These are phyloP conservation scores for Pseudotsuga menziesii DNA, from an alignment of 75 land plant genomes.

Conservation along the genomic window DNA sequence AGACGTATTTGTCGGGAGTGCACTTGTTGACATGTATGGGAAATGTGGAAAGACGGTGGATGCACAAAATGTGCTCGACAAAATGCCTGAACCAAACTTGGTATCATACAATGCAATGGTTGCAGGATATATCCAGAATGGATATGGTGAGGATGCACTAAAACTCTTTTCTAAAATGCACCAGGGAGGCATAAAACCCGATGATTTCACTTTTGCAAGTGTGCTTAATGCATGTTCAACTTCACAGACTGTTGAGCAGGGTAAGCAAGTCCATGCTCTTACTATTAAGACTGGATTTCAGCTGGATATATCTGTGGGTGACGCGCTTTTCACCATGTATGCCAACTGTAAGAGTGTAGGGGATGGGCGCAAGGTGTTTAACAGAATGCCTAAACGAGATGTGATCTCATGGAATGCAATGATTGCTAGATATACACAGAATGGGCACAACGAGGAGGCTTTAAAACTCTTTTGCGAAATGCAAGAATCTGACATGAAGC, in stretches of 20 bases:
- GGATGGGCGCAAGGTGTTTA: background rate
- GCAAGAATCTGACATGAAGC: slow-evolving; percentile 25
- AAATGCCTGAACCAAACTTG: slow-evolving; percentile 15
- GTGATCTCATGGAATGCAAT: slow-evolving; percentile 43
- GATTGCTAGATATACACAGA: slow-evolving; percentile 33
- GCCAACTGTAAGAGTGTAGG: background rate
- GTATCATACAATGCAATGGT: slow-evolving; percentile 49
- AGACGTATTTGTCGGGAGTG: slow-evolving; percentile 27
- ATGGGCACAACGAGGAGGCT: slow-evolving; percentile 20
- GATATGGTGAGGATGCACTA: slow-evolving; percentile 29
- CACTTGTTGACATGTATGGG: slow-evolving; percentile 48
- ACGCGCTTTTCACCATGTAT: background rate
- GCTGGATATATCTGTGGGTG: background rate
- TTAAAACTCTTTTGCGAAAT: slow-evolving; percentile 26
- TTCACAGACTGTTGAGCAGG: background rate
- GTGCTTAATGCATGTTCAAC: slow-evolving; percentile 22
- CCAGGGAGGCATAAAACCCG: slow-evolving; percentile 16
- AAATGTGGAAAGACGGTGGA: slow-evolving; percentile 30
- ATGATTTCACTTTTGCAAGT: slow-evolving; percentile 37
- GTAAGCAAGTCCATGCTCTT: background rate
- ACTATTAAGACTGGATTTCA: background rate
- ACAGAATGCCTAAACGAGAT: slow-evolving; percentile 8
- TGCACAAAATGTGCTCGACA: slow-evolving; percentile 24
- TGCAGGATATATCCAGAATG: slow-evolving; percentile 31
- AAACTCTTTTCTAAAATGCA: slow-evolving; percentile 29